Evolutionary conservation across 2,329 filamentous ascomycete species (phyloP), one percentile per base, ranked within the genome.

Genomic region (Cytospora schulzeri): DNA sequence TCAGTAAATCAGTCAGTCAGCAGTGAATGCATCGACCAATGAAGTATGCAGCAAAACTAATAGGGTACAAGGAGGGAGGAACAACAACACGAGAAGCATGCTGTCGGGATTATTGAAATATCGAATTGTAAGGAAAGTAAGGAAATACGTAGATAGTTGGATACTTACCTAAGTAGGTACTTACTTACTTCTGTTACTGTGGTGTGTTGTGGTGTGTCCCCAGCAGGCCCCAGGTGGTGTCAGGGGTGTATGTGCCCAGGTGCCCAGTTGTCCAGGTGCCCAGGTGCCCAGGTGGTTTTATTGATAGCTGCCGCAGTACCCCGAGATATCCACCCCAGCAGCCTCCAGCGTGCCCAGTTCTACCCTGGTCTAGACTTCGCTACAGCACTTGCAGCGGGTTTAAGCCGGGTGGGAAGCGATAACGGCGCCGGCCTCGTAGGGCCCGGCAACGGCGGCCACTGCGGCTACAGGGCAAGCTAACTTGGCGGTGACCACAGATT

Each of bases 1-100:
- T 31, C 29, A 31, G 29, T 31, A 15, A 48, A 14, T 17, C 15
- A 7, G 58, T 54, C 41, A 45, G 58, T 53, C 48, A 60, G 4
- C 33, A 54, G 6, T 31, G 33, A 53, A 19, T 45, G 24, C 1
- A 24, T 52, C 58, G 48, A 31, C 59, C 59, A 61, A 61, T 51
- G 19, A 61, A 54, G 45, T 33, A 26, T 31, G 51, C 51, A 48
- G 41, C 50, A 38, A 61, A 35, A 48, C n/a, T 29, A 38, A 61
- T 12, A n/a, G n/a, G n/a, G n/a, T n/a, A 60, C 48, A 41, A 53
- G 24, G 8, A 38, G n/a, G 48, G 22, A 41, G 9, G 28, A 38
- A 48, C 17, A 48, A 35, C 26, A 29, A 19, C 6, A 8, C 2
- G 12, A 11, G 17, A 3, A 2, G 17, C n/a, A n/a, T 41, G 38